Evolutionary conservation across 2,329 filamentous ascomycete species (phyloP).

Genomic region (Cladorrhinum sp.): DNA sequence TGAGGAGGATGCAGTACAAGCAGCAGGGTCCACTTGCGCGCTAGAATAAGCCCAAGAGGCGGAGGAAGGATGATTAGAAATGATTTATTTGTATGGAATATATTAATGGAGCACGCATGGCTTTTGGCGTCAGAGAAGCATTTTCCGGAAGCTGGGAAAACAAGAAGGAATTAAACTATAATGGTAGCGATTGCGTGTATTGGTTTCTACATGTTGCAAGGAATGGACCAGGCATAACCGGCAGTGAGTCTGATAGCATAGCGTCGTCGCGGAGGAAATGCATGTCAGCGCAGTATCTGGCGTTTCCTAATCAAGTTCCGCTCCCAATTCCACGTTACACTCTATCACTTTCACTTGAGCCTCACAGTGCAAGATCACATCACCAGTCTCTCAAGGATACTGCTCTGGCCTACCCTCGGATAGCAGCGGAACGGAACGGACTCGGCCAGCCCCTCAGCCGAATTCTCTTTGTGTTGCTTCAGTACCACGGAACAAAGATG

Average conservation of each 20-base stretch:
- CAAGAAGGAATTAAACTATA: neutral
- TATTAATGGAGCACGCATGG: neutral
- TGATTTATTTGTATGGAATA: neutral
- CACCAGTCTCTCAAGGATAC: no score
- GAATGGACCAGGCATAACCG: neutral
- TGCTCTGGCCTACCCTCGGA: no score
- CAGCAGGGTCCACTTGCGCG: constrained; percentile 1
- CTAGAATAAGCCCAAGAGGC: neutral
- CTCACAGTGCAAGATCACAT: no score
- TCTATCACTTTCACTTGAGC: no score
- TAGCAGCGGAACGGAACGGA: no score
- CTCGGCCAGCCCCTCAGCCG: neutral
- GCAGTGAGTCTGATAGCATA: neutral
- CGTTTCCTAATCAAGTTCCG: neutral
- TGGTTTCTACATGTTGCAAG: neutral
- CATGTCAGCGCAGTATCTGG: neutral
- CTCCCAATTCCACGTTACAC: no score
- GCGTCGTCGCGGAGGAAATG: neutral
- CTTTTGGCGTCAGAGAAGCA: neutral
- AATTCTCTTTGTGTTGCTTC: neutral
- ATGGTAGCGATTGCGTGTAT: neutral
- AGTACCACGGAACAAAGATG: neutral
- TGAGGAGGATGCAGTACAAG: constrained; percentile 41
- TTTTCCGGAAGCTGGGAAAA: neutral
- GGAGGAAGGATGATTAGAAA: neutral